Evolutionary conservation across 768 basidiomycete genomes (phyloP).

Genomic region (Phallus indusiatus): DNA sequence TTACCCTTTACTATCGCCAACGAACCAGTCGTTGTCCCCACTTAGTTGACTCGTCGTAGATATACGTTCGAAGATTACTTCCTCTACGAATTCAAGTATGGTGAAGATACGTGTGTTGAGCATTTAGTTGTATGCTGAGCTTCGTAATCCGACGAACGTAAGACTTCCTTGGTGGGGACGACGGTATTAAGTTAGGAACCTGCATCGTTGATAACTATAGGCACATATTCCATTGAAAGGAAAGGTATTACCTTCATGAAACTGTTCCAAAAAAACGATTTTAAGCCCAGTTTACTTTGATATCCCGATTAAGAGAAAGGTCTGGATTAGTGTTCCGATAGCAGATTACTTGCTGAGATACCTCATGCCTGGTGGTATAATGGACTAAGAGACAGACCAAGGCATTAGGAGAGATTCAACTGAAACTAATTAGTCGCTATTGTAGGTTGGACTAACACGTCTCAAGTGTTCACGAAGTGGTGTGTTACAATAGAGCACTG

Average conservation of each 20-base stretch:
- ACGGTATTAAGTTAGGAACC: conserved; percentile 91
- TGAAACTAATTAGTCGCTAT: too few relatives aligned
- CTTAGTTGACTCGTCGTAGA: conserved; percentile 74
- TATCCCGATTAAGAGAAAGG: conserved; percentile 44
- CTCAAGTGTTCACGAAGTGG: too few relatives aligned
- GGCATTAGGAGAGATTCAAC: neutral
- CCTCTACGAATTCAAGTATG: conserved; percentile 90
- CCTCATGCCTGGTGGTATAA: neutral
- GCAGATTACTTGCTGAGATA: too few relatives aligned
- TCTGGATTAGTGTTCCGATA: neutral
- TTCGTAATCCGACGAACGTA: conserved; percentile 87
- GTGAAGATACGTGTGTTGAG: conserved; percentile 87
- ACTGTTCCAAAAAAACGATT: conserved; percentile 89
- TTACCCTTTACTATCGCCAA: too few relatives aligned
- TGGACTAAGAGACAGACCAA: neutral
- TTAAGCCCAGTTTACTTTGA: conserved; percentile 84
- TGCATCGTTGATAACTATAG: conserved; percentile 20
- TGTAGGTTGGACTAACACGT: too few relatives aligned
- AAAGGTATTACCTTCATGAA: conserved; percentile 62
- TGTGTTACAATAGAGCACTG: too few relatives aligned
- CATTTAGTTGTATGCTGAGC: conserved; percentile 77
- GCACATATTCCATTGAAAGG: neutral
- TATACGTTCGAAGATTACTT: conserved; percentile 86
- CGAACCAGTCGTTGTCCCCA: too few relatives aligned
- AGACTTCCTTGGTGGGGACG: conserved; percentile 93